A percentile compares a stretch with the other conserved stretches of the same genome.
These are phyloP conservation scores for Eragrostis tef DNA, from an alignment of 202 grass and related monocot genomes.

Conservation along the genomic window DNA sequence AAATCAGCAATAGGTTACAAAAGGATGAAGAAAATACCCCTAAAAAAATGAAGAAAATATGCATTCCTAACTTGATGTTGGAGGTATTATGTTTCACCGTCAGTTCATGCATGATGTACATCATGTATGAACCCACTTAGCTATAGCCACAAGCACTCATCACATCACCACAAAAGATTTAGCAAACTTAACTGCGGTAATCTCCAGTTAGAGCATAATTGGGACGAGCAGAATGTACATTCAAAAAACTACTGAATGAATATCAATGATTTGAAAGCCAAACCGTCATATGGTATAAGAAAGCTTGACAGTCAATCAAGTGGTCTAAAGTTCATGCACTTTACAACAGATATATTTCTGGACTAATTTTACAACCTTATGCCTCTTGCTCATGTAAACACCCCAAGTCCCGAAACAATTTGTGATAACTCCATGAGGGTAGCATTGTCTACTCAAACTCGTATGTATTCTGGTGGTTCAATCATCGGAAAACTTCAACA, in stretches of 20 bases:
- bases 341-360: conserved; percentile 51
- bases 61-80: too few species aligned
- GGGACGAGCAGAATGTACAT: not conserved
- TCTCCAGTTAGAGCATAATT: too few species aligned
- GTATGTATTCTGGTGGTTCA: conserved; percentile 44
- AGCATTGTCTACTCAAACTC: conserved; percentile 41
- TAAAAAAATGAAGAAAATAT: too few species aligned
- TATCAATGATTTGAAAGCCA: not conserved
- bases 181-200: not conserved
- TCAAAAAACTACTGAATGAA: not conserved
- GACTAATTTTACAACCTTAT: conserved; percentile 49
- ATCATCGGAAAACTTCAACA: conserved; percentile 18
- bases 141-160: too few species aligned
- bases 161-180: not conserved
- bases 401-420: conserved; percentile 29
- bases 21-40: too few species aligned
- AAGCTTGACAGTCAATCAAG: conserved; percentile 35
- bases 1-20: too few species aligned
- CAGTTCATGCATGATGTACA: too few species aligned
- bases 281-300: not conserved
- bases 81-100: too few species aligned
- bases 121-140: too few species aligned
- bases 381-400: conserved; percentile 24
- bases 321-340: conserved; percentile 39
- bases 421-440: not conserved